Percentiles rank a stretch among this genome's conserved stretches.
Conservation (phyloP, 306 rosid genomes). For the Castanopsis chinensis region DNA sequence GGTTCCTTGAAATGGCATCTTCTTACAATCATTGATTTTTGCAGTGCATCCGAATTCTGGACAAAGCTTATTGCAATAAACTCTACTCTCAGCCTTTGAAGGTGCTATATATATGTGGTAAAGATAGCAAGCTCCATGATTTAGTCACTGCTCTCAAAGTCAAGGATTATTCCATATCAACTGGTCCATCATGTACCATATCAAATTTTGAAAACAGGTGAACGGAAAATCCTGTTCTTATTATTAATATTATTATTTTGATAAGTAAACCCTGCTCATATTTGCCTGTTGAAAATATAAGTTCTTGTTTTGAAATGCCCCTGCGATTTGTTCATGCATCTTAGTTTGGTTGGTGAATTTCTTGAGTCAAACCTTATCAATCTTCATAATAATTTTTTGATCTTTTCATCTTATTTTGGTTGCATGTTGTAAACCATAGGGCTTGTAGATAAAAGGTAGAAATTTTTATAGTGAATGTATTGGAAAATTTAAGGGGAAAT, state of each 20-base stretch:
- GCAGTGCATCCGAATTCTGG: conserved; percentile 50
- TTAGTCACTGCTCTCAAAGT: conserved; percentile 43
- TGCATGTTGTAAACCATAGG: background rate
- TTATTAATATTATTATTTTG: background rate
- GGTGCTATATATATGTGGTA: conserved; percentile 47
- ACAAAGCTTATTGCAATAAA: conserved; percentile 27
- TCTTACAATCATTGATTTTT: conserved; percentile 17
- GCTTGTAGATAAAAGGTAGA: background rate
- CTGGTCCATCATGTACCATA: conserved; percentile 22
- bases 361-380: conserved; percentile 2
- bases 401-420: background rate
- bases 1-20: conserved; percentile 4
- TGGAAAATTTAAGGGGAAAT: background rate
- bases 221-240: conserved; percentile 5
- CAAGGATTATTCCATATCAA: conserved; percentile 40
- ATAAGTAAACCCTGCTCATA: too few relatives aligned
- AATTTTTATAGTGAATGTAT: background rate
- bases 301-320: background rate
- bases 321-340: background rate
- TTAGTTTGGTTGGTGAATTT: background rate
- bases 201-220: conserved; percentile 46
- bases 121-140: conserved; percentile 34
- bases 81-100: conserved; percentile 24
- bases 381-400: background rate
- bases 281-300: too few relatives aligned